Conservation (phyloP, 2,329 filamentous ascomycete genomes). For the Diplodia mutila region DNA sequence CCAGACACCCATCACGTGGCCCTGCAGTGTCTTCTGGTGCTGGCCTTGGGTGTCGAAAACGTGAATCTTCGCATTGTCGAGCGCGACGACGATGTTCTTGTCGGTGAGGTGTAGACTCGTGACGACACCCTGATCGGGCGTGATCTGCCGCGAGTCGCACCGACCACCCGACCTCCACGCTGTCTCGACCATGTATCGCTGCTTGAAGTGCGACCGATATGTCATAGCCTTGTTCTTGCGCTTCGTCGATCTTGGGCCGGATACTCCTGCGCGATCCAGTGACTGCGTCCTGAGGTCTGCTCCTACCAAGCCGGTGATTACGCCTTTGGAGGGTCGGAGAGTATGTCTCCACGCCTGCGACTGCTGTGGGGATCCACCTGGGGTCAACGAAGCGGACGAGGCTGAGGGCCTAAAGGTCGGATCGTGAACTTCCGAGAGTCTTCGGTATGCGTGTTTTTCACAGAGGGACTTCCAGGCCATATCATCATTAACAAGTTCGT, state of each 20-base stretch:
- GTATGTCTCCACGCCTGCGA: constrained; percentile 6
- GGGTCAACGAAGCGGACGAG: constrained; percentile 23
- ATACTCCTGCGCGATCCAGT: constrained; percentile 54
- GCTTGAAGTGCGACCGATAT: constrained; percentile 97
- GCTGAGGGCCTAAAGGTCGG: constrained; percentile 24
- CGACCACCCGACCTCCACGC: constrained; percentile 94
- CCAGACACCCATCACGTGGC: constrained; percentile 99
- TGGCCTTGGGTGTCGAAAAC: constrained; percentile 93
- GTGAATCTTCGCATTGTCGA: constrained; percentile 98
- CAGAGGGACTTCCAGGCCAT: constrained; percentile 98
- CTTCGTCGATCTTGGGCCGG: constrained; percentile 39
- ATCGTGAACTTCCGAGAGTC: constrained; percentile 49
- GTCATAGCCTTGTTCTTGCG: constrained; percentile 70
- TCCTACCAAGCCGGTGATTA: constrained; percentile 46
- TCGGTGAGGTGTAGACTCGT: constrained; percentile 92
- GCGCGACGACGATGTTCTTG: constrained; percentile 95
- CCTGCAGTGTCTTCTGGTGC: constrained; percentile 84
- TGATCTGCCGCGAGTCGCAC: constrained; percentile 83
- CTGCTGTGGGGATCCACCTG: constrained; percentile 27
- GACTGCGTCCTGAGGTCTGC: constrained; percentile 58
- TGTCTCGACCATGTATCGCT: constrained; percentile 94
- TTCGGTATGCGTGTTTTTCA: constrained; percentile 88
- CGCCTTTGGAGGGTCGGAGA: constrained; percentile 1
- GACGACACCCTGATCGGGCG: constrained; percentile 93
- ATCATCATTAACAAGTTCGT: constrained; percentile 90